Evolutionary conservation across 345 rosid genomes (phyloP), one percentile per base, ranked within the genome.

Genomic region (Schrenkiella parvula): DNA sequence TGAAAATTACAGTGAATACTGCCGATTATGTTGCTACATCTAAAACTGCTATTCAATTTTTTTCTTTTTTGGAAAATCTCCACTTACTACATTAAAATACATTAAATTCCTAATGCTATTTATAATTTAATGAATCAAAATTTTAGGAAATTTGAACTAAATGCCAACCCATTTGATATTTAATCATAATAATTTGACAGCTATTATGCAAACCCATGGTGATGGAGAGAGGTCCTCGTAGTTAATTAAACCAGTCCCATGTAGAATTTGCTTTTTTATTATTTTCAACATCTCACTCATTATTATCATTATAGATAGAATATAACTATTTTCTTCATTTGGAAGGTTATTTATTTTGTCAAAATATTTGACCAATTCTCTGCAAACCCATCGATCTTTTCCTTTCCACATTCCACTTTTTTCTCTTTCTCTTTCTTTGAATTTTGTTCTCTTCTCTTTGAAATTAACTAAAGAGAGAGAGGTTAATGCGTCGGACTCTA

Each of bases 201-300:
- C 90, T 88, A 86, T 80, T 80, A 83, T 78, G 61, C 87, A 88
- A 54, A 72, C 84, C 85, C 79, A 68, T 51, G 56, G 73, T 51
- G 63, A 79, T 38, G 32, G 54, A 42, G 75, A 58, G 64, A 77
- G 50, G 46, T 68, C 68, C 43, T 8, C 52, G 61, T 32, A 58
- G 59, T 57, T 54, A 65, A 8, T 21, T 66, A 65, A 15, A 74
- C 47, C 19, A 67, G 66, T 67, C 68, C 63, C 41, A 75, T 73
- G 73, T 74, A 51, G 56, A 59, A 31, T 4, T 54, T 8, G 50
- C 63, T 41, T 52, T 41, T 52, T 68, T n/a, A 2, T 13, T n/a
- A n/a, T 41, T 48, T 64, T 47, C 68, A 48, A 74, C 73, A 66
- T 7, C 17, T 17, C 38, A 15, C 38, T 57, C 61, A 9, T 64